Evolutionary conservation across 257 asterid genomes (phyloP).

Genomic region (Penstemon barbatus): DNA sequence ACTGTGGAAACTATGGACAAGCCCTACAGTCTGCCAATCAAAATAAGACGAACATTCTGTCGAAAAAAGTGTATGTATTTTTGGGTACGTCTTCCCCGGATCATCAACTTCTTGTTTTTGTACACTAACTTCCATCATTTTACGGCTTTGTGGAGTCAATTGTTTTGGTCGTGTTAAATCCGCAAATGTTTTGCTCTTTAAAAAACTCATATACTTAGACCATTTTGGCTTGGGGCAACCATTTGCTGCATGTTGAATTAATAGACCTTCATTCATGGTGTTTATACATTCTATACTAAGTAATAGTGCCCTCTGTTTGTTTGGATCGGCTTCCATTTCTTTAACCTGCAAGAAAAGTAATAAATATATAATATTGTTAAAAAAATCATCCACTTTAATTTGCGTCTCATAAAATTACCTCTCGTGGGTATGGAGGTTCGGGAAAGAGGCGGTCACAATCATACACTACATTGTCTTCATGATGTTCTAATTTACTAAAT

Average conservation of each 20-base stretch:
- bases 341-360: constrained; percentile 48
- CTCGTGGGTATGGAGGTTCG: constrained; percentile 96
- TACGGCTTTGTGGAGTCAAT: constrained; percentile 57
- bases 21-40: constrained; percentile 98
- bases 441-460: constrained; percentile 91
- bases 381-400: constrained; percentile 17
- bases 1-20: constrained; percentile 78
- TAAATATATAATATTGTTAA: neutral
- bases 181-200: constrained; percentile 74
- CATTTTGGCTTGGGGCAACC: constrained; percentile 89
- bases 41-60: constrained; percentile 90
- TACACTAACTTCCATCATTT: constrained; percentile 54
- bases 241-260: constrained; percentile 67
- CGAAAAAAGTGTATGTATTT: constrained; percentile 88
- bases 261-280: constrained; percentile 78
- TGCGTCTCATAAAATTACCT: constrained; percentile 49
- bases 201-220: constrained; percentile 88
- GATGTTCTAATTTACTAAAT: constrained; percentile 82
- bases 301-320: constrained; percentile 66
- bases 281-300: constrained; percentile 76
- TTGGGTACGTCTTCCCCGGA: constrained; percentile 60
- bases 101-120: constrained; percentile 51
- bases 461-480: constrained; percentile 81
- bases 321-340: constrained; percentile 60
- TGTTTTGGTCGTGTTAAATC: constrained; percentile 68